Conservation (phyloP, 495 filamentous ascomycete species). For the Neurospora tetrasperma region DNA sequence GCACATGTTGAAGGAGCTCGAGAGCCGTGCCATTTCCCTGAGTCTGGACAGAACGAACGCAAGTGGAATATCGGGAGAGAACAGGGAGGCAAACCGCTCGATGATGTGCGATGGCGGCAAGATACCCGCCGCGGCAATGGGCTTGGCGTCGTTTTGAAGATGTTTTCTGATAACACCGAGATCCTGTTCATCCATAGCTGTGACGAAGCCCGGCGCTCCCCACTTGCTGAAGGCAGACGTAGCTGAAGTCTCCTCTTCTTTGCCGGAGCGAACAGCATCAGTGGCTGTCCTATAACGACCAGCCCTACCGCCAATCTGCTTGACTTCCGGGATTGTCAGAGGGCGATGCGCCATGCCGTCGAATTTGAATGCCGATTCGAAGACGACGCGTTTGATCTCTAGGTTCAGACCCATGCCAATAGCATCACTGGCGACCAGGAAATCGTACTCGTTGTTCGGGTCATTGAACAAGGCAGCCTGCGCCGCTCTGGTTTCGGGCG, state of each 20-base stretch:
- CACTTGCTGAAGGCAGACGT: conserved; percentile 15
- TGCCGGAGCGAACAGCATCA: conserved; percentile 28
- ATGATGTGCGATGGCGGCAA: conserved; percentile 56
- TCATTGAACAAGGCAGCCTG: conserved; percentile 93
- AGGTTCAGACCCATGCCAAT: conserved; percentile 97
- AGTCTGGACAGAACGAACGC: conserved; percentile 65
- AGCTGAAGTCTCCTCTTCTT: conserved; percentile 28
- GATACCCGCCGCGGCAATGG: conserved; percentile 65
- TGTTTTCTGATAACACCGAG: conserved; percentile 49
- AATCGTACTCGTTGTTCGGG: conserved; percentile 87
- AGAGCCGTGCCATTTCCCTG: conserved; percentile 49
- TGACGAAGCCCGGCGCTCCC: conserved; percentile 58
- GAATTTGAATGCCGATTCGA: conserved; percentile 64
- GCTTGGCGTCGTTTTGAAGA: conserved; percentile 51
- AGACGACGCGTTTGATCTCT: conserved; percentile 84
- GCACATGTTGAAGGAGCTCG: conserved; percentile 65
- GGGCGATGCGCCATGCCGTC: conserved; percentile 39
- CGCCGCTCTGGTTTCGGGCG: conserved; percentile 83
- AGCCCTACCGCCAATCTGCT: conserved; percentile 90
- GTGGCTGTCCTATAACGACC: conserved; percentile 73
- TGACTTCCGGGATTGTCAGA: conserved; percentile 66
- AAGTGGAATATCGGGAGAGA: conserved; percentile 65
- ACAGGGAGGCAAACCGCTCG: conserved; percentile 63
- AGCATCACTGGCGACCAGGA: conserved; percentile 86
- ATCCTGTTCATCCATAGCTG: conserved; percentile 64